A percentile compares a stretch with the other conserved stretches of the same genome.
phyloP scores from a whole-genome alignment of 2,329 filamentous ascomycete genomes.

The Aspergillus sp. region DNA sequence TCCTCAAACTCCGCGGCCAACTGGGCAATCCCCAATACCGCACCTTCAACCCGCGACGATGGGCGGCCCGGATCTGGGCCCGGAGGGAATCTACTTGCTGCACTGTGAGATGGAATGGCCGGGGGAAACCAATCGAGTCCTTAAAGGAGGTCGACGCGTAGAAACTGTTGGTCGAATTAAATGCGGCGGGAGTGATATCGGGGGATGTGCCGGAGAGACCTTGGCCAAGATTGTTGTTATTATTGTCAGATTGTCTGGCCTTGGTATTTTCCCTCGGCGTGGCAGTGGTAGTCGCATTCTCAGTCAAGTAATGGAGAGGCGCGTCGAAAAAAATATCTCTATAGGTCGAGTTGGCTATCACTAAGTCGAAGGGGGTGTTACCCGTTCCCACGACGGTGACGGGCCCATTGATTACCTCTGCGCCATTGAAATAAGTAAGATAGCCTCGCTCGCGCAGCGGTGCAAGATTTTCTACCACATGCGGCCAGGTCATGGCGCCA shows the following conservation, averaged over 20 bases:
- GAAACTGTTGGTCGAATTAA: conserved; percentile 46
- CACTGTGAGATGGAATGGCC: conserved; percentile 41
- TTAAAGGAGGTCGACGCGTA: conserved; percentile 50
- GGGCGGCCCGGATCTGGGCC: conserved; percentile 45
- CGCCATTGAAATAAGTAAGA: conserved; percentile 45
- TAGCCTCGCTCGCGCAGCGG: conserved; percentile 44
- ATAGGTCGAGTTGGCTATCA: conserved; percentile 41
- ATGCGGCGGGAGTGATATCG: conserved; percentile 33
- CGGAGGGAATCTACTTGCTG: conserved; percentile 42
- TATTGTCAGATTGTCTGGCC: conserved; percentile 1
- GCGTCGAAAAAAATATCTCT: conserved; percentile 51
- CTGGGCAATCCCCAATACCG: conserved; percentile 50
- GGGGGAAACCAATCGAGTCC: conserved; percentile 41
- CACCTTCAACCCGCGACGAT: conserved; percentile 45
- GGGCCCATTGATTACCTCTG: conserved; percentile 33
- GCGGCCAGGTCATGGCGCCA: conserved; percentile 29
- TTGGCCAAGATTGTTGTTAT: conserved; percentile 33
- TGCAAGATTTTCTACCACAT: conserved; percentile 36
- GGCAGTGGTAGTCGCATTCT: conserved; percentile 4
- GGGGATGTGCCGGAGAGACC: conserved; percentile 36
- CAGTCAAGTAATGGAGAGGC: conserved; percentile 37
- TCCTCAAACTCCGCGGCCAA: conserved; percentile 48
- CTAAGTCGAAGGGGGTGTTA: conserved; percentile 43
- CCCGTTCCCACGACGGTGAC: conserved; percentile 49
- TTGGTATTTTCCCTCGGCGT: background rate